Evolutionary conservation across 768 basidiomycete genomes (phyloP).

Genomic region (Termitomyces sp.): DNA sequence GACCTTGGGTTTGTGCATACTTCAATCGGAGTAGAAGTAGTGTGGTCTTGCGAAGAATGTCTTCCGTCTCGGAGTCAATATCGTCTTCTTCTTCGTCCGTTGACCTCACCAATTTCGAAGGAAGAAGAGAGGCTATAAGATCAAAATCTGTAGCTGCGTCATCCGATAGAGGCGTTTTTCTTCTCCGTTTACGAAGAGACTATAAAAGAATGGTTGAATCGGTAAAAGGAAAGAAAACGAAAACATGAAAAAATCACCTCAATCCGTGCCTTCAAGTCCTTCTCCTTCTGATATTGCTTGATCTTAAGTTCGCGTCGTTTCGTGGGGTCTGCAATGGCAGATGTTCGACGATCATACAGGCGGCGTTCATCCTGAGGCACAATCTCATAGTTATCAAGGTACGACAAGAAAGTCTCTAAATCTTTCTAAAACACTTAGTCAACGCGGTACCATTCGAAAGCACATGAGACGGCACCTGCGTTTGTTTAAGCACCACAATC

Average conservation of each 20-base stretch:
- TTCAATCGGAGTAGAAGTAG: slow-evolving; percentile 69
- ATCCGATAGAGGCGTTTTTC: slow-evolving; percentile 28
- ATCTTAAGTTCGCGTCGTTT: slow-evolving; percentile 85
- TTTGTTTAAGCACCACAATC: slow-evolving; percentile 43
- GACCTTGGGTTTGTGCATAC: slow-evolving; percentile 62
- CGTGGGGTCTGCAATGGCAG: slow-evolving; percentile 54
- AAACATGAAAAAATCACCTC: slow-evolving; percentile 39
- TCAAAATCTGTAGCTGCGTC: slow-evolving; percentile 47
- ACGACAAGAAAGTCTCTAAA: slow-evolving; percentile 37
- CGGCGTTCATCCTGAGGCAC: slow-evolving; percentile 54
- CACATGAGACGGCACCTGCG: slow-evolving; percentile 43
- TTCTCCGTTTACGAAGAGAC: slow-evolving; percentile 50
- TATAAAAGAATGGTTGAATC: slow-evolving; percentile 16
- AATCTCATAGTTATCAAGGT: slow-evolving; percentile 61
- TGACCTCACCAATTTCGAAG: slow-evolving; percentile 17
- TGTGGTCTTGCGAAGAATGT: slow-evolving; percentile 58
- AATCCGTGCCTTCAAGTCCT: slow-evolving; percentile 64
- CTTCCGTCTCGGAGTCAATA: slow-evolving; percentile 55
- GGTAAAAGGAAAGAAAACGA: neutral
- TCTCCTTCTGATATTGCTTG: slow-evolving; percentile 83
- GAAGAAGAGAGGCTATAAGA: slow-evolving; percentile 59
- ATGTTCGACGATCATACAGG: slow-evolving; percentile 44
- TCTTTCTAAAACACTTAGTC: slow-evolving; percentile 34
- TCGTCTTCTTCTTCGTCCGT: slow-evolving; percentile 33
- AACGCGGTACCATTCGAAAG: slow-evolving; percentile 8